Conservation (phyloP, 805 yeast species). For the Wickerhamomyces strasburgensis region DNA sequence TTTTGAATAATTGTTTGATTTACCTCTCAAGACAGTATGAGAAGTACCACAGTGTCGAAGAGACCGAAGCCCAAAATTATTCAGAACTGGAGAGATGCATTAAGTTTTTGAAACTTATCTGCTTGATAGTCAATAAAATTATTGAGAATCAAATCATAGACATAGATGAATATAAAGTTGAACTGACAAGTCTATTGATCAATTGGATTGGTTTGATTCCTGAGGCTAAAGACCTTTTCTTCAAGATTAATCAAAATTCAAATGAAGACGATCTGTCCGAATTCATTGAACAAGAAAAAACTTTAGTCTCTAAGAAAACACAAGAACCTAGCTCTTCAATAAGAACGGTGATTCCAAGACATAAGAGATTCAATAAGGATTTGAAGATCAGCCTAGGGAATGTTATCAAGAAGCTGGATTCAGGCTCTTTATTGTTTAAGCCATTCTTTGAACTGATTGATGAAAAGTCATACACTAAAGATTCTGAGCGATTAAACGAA, state of each 20-base stretch:
- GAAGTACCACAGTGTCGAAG: constrained; percentile 12
- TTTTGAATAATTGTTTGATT: constrained; percentile 51
- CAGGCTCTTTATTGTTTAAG: constrained; percentile 20
- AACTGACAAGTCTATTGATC: constrained; percentile 54
- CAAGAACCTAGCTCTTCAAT: background rate
- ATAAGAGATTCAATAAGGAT: constrained; percentile 19
- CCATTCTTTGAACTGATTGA: constrained; percentile 25
- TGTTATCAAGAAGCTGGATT: constrained; percentile 23
- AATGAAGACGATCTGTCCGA: constrained; percentile 4
- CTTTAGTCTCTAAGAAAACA: background rate
- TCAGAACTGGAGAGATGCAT: constrained; percentile 27
- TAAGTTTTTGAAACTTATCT: constrained; percentile 46
- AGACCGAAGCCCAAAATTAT: constrained; percentile 17
- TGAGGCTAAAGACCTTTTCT: constrained; percentile 58
- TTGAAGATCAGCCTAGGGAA: constrained; percentile 21
- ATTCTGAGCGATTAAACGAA: background rate
- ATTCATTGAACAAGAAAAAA: background rate
- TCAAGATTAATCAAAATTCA: constrained; percentile 27
- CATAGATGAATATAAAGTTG: constrained; percentile 50
- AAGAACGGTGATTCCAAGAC: constrained; percentile 1
- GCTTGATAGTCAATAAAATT: constrained; percentile 57
- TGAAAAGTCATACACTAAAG: background rate
- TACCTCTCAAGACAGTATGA: constrained; percentile 34
- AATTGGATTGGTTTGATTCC: constrained; percentile 62
- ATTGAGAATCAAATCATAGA: constrained; percentile 40